Conservation (phyloP, 2,329 filamentous ascomycete genomes). For the Coniella vitis region DNA sequence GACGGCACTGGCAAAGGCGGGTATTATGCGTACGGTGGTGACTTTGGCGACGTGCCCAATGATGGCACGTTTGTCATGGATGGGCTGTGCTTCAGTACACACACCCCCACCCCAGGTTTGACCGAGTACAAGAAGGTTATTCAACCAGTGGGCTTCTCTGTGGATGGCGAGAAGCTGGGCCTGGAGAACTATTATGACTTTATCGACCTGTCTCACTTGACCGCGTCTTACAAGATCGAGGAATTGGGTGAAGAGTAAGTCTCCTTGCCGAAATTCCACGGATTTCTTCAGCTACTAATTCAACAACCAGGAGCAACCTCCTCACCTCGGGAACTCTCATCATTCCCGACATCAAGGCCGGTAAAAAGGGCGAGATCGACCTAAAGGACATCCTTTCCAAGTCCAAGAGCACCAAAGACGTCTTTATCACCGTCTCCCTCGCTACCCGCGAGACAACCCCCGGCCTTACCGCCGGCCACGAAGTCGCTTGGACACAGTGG, state of each 20-base stretch:
- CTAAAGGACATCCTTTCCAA: constrained; percentile 25
- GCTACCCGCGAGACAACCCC: constrained; percentile 32
- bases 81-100: constrained; percentile 46
- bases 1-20: constrained; percentile 28
- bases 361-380: constrained; percentile 27
- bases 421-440: constrained; percentile 40
- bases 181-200: constrained; percentile 47
- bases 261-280: background rate
- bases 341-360: constrained; percentile 34
- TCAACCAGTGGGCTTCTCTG: constrained; percentile 41
- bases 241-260: constrained; percentile 34
- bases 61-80: constrained; percentile 59
- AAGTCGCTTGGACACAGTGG: constrained; percentile 48
- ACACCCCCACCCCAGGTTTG: constrained; percentile 50
- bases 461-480: constrained; percentile 48
- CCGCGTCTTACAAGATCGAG: constrained; percentile 37
- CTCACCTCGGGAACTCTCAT: constrained; percentile 31
- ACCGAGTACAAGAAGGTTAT: constrained; percentile 51
- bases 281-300: constrained; percentile 13
- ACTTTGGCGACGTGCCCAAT: constrained; percentile 55
- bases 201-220: constrained; percentile 34
- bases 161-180: constrained; percentile 30
- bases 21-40: constrained; percentile 55
- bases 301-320: constrained; percentile 15
- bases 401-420: constrained; percentile 29